Conservation (phyloP, 306 rosid genomes). For the Vicia villosa region DNA sequence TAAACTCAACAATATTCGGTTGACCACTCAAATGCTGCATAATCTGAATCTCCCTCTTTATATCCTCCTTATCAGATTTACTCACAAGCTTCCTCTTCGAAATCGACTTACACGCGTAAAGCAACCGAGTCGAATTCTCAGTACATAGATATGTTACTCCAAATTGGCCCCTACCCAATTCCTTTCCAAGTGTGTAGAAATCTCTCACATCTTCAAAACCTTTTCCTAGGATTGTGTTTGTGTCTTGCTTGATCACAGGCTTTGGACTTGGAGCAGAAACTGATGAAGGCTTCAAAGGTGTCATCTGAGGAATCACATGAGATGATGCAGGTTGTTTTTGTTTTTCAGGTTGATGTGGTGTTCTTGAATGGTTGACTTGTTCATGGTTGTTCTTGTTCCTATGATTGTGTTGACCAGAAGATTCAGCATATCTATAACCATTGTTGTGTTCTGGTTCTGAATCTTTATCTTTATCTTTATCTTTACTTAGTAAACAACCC, state of each 20-base stretch:
- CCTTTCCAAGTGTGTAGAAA: conserved; percentile 64
- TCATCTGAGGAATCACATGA: conserved; percentile 20
- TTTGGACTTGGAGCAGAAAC: conserved; percentile 48
- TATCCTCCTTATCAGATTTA: conserved; percentile 73
- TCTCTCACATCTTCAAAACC: conserved; percentile 71
- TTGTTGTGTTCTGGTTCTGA: conserved; percentile 45
- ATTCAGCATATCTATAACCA: conserved; percentile 52
- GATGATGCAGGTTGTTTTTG: conserved; percentile 39
- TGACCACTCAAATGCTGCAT: conserved; percentile 96
- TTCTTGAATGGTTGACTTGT: conserved; percentile 49
- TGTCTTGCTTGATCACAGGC: conserved; percentile 44
- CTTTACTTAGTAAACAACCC: conserved; percentile 69
- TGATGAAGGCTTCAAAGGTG: conserved; percentile 40
- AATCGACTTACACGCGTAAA: conserved; percentile 82
- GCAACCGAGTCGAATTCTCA: conserved; percentile 63
- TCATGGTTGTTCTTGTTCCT: conserved; percentile 46
- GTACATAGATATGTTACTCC: conserved; percentile 79
- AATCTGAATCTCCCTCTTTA: conserved; percentile 86
- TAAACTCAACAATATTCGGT: conserved; percentile 85
- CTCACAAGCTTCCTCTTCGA: conserved; percentile 78
- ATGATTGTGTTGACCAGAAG: conserved; percentile 32
- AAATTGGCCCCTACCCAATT: conserved; percentile 89
- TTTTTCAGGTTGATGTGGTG: conserved; percentile 44
- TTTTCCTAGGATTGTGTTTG: conserved; percentile 68
- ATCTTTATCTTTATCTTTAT: conserved; percentile 33